phyloP scores from a whole-genome alignment of 768 basidiomycete genomes.

The Erythrobasidium yunnanense region DNA sequence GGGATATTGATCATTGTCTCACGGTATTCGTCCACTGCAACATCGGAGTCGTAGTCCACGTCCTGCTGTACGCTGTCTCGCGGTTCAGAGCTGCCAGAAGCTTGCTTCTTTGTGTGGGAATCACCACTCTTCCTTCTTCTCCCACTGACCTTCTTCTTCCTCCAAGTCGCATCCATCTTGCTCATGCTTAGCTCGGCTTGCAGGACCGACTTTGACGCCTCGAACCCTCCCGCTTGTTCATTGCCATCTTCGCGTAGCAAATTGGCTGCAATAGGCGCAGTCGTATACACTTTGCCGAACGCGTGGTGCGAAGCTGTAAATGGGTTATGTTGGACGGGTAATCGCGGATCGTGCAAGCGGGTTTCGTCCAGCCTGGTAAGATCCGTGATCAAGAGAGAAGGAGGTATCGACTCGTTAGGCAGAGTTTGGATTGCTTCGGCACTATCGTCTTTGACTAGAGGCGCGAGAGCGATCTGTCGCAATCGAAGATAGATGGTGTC shows the following conservation, averaged over 20 bases:
- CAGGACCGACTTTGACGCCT: background rate
- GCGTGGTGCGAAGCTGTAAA: constrained; percentile 2
- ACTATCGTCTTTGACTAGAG: background rate
- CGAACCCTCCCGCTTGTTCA: background rate
- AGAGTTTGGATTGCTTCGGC: background rate
- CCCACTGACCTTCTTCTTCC: background rate
- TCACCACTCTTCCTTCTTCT: background rate
- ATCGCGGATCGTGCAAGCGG: background rate
- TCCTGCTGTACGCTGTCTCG: no score
- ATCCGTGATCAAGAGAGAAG: background rate
- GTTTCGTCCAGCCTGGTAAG: constrained; percentile 1
- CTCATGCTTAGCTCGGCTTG: no score
- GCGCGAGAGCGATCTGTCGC: background rate
- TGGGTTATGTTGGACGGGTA: background rate
- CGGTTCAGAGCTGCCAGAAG: no score
- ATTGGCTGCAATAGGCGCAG: background rate
- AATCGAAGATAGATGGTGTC: background rate
- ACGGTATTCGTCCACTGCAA: no score
- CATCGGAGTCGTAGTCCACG: no score
- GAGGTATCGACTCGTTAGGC: background rate
- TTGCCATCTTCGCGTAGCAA: background rate
- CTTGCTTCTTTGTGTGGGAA: no score
- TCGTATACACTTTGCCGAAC: constrained; percentile 13
- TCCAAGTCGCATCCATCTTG: background rate
- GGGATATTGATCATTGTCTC: no score